phyloP scores from a whole-genome alignment of 176 grass and related monocot species.

The Dendrocalamus sinicus region DNA sequence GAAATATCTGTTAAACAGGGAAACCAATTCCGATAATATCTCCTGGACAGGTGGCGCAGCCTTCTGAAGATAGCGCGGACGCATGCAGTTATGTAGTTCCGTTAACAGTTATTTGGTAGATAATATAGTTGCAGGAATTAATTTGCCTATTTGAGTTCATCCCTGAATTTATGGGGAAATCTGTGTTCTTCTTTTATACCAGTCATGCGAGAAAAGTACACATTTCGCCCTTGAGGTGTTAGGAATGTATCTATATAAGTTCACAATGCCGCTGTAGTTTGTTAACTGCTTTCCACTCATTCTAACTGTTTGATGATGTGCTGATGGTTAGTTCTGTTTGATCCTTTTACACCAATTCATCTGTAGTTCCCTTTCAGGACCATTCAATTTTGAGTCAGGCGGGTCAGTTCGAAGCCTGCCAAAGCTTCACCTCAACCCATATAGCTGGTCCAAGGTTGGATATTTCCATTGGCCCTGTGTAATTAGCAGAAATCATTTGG shows the following conservation, averaged over 20 bases:
- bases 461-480: background rate
- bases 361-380: constrained; percentile 55
- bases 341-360: background rate
- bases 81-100: no score
- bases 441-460: constrained; percentile 89
- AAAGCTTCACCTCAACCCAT: constrained; percentile 87
- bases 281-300: background rate
- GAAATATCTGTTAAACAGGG: no score
- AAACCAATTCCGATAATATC: no score
- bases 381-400: constrained; percentile 79
- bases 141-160: background rate
- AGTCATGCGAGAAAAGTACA: background rate
- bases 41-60: no score
- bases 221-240: background rate
- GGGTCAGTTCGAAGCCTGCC: constrained; percentile 54
- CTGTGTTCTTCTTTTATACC: no score
- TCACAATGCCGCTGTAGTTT: background rate
- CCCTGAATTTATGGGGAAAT: background rate
- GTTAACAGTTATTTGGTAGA: background rate
- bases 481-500: constrained; percentile 9
- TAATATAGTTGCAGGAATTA: background rate
- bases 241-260: background rate
- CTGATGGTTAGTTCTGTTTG: background rate
- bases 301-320: background rate
- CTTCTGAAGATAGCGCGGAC: no score